phyloP scores from a whole-genome alignment of 2,329 filamentous ascomycete species.

The Helotiales sp. region DNA sequence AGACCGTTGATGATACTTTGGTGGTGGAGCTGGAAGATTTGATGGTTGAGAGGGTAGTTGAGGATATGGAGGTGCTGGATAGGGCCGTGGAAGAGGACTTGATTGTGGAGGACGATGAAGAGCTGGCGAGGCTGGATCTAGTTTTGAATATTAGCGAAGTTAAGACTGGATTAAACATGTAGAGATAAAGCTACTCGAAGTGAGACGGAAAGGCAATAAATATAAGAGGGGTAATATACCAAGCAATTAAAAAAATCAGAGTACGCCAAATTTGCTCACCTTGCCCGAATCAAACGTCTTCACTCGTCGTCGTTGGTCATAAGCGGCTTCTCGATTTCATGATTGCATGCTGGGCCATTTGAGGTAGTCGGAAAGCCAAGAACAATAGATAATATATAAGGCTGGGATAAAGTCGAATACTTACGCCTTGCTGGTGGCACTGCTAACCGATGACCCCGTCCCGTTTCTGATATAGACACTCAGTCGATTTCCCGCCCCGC shows the following conservation, averaged over 20 bases:
- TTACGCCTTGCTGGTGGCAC: slow-evolving; percentile 6
- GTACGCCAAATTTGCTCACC: neutral
- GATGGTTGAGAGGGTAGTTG: neutral
- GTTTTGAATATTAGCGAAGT: neutral
- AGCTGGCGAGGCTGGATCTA: neutral
- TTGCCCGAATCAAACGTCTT: neutral
- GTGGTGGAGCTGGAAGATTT: neutral
- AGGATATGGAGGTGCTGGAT: neutral
- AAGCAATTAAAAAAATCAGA: neutral
- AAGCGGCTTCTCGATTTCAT: no score
- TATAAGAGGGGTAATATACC: neutral
- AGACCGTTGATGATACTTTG: no score
- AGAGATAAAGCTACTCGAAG: neutral
- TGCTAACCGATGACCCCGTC: neutral
- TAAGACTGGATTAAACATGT: no score
- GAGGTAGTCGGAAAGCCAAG: neutral
- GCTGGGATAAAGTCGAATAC: slow-evolving; percentile 3
- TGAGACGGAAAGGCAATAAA: neutral
- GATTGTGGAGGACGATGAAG: neutral
- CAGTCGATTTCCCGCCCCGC: slow-evolving; percentile 34
- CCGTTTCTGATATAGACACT: slow-evolving; percentile 25
- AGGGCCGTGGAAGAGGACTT: neutral
- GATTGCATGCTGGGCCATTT: no score
- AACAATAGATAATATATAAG: neutral
- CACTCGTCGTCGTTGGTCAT: neutral